Evolutionary conservation across 2,329 filamentous ascomycete species (phyloP).

Genomic region (Nemania bipapillata): DNA sequence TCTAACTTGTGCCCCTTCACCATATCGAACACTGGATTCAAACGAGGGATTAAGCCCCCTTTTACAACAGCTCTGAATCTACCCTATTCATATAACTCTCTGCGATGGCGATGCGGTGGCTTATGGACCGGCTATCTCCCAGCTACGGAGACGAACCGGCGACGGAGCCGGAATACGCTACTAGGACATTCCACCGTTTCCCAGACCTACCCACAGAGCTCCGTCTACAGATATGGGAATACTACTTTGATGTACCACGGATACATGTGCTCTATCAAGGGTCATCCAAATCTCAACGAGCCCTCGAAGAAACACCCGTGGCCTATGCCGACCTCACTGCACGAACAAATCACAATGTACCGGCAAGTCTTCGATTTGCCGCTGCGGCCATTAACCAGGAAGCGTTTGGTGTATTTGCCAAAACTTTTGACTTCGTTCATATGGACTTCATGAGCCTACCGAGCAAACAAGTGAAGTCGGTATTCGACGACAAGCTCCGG

Average conservation of each 20-base stretch:
- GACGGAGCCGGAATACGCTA: constrained; percentile 2
- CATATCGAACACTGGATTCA: background rate
- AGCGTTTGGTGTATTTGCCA: constrained; percentile 27
- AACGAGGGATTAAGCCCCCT: background rate
- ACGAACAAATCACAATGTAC: constrained; percentile 28
- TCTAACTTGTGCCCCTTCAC: background rate
- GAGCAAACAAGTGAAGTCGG: constrained; percentile 27
- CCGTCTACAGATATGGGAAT: constrained; percentile 36
- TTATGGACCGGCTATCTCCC: constrained; percentile 15
- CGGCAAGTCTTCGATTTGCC: constrained; percentile 25
- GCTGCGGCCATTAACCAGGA: constrained; percentile 32
- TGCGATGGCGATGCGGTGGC: constrained; percentile 29
- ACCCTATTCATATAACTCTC: background rate
- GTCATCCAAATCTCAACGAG: background rate
- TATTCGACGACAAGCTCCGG: constrained; percentile 20
- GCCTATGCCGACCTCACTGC: constrained; percentile 35
- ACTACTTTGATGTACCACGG: constrained; percentile 36
- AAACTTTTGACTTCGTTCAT: constrained; percentile 33
- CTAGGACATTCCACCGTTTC: constrained; percentile 29
- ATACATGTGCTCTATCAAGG: constrained; percentile 37
- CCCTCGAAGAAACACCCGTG: constrained; percentile 1
- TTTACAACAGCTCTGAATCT: background rate
- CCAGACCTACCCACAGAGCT: constrained; percentile 33
- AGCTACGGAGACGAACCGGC: background rate
- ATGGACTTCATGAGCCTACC: constrained; percentile 34